Evolutionary conservation across 805 yeast genomes (phyloP).

Genomic region (Candida xiaguanensis): DNA sequence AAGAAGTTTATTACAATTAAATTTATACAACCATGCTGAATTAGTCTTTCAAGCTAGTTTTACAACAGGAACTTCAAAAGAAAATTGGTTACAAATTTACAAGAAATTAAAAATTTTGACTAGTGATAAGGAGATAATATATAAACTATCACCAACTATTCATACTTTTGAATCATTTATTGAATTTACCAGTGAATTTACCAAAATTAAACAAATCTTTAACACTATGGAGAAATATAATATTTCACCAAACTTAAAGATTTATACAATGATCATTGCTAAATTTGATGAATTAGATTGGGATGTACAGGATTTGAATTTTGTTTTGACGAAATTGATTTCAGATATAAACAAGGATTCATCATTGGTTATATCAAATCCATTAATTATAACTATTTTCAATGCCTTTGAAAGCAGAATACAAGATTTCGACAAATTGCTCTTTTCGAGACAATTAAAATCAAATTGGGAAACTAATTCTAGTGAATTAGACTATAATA

Average conservation of each 20-base stretch:
- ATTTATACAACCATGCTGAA: conserved; percentile 1
- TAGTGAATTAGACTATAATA: not conserved
- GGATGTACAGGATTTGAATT: conserved; percentile 5
- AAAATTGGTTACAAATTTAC: conserved; percentile 11
- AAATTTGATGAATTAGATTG: conserved; percentile 11
- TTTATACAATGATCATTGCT: conserved; percentile 20
- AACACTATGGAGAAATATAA: conserved; percentile 18
- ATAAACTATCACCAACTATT: conserved; percentile 20
- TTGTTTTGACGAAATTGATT: not conserved
- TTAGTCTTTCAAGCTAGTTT: conserved; percentile 4
- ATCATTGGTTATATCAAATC: not conserved
- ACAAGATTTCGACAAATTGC: not conserved
- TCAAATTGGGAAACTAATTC: not conserved
- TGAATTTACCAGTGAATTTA: conserved; percentile 10
- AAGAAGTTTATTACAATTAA: conserved; percentile 8
- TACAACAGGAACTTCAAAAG: conserved; percentile 4
- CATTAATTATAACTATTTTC: not conserved
- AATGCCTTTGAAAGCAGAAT: not conserved
- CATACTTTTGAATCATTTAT: conserved; percentile 23
- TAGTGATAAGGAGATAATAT: conserved; percentile 7
- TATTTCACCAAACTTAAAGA: conserved; percentile 31
- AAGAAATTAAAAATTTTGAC: conserved; percentile 15
- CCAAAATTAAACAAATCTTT: conserved; percentile 13
- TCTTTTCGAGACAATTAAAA: not conserved
- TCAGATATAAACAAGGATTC: not conserved